Evolutionary conservation across 495 filamentous ascomycete genomes (phyloP).

Genomic region (Daldinia grandis): DNA sequence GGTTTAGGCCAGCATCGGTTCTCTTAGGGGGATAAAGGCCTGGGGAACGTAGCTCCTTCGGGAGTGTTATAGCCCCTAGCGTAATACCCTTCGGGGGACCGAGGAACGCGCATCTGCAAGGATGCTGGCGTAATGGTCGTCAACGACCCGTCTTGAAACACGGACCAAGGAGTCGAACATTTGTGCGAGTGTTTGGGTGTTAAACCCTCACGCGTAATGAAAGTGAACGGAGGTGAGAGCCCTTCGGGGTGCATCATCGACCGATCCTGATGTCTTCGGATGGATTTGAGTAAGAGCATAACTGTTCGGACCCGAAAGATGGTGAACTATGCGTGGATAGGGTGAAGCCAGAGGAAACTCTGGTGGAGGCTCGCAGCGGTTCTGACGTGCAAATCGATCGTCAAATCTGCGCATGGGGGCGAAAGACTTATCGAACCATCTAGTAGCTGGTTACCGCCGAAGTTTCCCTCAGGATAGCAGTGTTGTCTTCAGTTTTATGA

Average conservation of each 20-base stretch:
- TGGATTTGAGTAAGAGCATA: conserved; percentile 15
- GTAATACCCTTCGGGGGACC: conserved; percentile 9
- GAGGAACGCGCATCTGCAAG: conserved; percentile 7
- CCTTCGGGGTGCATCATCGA: conserved; percentile 9
- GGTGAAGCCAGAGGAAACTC: conserved; percentile 14
- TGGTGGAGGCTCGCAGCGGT: conserved; percentile 13
- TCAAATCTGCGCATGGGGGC: conserved; percentile 13
- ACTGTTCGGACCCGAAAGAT: conserved; percentile 12
- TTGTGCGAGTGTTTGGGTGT: conserved; percentile 11
- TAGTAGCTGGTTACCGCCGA: conserved; percentile 14
- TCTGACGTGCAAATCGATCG: conserved; percentile 14
- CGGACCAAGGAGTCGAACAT: conserved; percentile 11
- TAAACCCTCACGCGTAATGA: conserved; percentile 9
- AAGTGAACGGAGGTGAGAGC: conserved; percentile 14
- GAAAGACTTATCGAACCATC: conserved; percentile 14
- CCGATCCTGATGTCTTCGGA: conserved; percentile 14
- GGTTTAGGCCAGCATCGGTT: conserved; percentile 13
- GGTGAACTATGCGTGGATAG: conserved; percentile 12
- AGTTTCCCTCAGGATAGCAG: conserved; percentile 14
- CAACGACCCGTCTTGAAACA: conserved; percentile 11
- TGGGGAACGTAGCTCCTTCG: conserved; percentile 6
- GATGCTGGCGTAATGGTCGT: conserved; percentile 13
- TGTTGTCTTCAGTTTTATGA: conserved; percentile 15
- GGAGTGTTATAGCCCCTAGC: conserved; percentile 6
- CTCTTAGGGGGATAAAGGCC: conserved; percentile 3